Percentiles rank a stretch among this genome's conserved stretches.
These are phyloP conservation scores for Daldinia bambusicola DNA, from an alignment of 495 filamentous ascomycete genomes.

Conservation along the genomic window DNA sequence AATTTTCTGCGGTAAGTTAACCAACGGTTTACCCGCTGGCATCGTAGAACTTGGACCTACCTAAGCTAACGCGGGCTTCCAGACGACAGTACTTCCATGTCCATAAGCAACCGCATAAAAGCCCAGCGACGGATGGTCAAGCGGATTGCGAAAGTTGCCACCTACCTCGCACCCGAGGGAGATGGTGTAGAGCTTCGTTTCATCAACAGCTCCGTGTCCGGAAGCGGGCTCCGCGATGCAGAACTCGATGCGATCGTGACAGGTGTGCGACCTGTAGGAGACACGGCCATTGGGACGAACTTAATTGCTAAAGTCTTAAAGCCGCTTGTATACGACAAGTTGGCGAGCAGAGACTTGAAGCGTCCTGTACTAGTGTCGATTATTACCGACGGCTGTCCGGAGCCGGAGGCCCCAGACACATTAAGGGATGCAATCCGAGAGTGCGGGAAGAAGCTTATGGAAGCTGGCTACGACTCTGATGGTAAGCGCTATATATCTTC, in stretches of 20 bases:
- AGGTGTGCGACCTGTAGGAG: not conserved
- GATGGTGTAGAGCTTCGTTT: not conserved
- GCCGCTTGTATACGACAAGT: not conserved
- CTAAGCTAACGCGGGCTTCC: not conserved
- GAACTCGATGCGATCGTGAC: not conserved
- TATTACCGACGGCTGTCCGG: not conserved
- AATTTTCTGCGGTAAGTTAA: not conserved
- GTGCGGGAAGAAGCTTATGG: not conserved
- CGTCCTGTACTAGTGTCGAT: not conserved
- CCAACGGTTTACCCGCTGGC: not conserved
- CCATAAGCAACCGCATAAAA: not conserved
- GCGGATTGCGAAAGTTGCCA: not conserved
- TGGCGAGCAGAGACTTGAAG: not conserved
- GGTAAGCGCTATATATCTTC: not conserved
- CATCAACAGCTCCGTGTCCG: not conserved
- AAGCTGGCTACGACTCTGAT: not conserved
- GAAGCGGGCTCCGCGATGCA: not conserved
- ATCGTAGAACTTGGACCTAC: not conserved
- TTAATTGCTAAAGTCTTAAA: not conserved
- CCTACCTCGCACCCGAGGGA: not conserved
- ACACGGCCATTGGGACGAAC: not conserved
- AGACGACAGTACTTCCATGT: not conserved
- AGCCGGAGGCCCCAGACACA: not conserved
- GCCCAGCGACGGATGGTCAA: not conserved
- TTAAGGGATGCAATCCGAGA: not conserved